These are phyloP conservation scores for Pezicula carpinea DNA, from an alignment of 2,329 filamentous ascomycete species.

Conservation along the genomic window DNA sequence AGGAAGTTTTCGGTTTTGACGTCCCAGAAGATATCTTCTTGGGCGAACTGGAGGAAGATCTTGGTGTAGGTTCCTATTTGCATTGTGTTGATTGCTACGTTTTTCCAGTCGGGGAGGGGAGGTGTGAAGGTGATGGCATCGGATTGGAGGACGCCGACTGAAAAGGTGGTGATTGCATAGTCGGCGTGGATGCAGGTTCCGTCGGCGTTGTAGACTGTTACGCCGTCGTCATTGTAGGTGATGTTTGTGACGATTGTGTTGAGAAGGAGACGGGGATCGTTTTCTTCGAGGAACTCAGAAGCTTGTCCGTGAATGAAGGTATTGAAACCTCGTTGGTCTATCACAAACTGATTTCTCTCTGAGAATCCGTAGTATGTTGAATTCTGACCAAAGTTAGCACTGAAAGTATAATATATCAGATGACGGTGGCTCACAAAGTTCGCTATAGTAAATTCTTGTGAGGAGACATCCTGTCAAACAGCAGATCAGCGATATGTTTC, in stretches of 20 bases:
- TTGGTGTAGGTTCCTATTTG: constrained; percentile 71
- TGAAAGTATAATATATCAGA: neutral
- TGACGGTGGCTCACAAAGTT: constrained; percentile 19
- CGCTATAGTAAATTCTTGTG: neutral
- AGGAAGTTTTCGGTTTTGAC: constrained; percentile 40
- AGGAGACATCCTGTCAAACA: neutral
- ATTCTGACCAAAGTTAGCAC: constrained; percentile 32
- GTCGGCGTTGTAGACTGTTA: constrained; percentile 48
- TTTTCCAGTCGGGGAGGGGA: constrained; percentile 58
- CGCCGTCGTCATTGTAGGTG: constrained; percentile 44
- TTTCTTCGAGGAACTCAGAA: constrained; percentile 46
- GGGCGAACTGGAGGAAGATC: constrained; percentile 61
- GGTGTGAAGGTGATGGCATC: constrained; percentile 55
- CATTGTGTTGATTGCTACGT: constrained; percentile 57
- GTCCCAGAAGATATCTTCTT: constrained; percentile 60
- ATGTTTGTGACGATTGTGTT: constrained; percentile 53
- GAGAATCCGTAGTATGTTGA: constrained; percentile 58
- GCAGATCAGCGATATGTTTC: too few species aligned
- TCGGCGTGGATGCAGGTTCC: constrained; percentile 51
- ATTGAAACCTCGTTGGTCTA: constrained; percentile 58
- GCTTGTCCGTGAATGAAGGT: constrained; percentile 53
- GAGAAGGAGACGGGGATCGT: constrained; percentile 54
- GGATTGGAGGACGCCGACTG: constrained; percentile 62
- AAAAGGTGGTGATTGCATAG: constrained; percentile 64
- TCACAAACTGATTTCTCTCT: constrained; percentile 57